Conservation (phyloP, 108 stramenopile species). For the Fragilariopsis cylindrus region DNA sequence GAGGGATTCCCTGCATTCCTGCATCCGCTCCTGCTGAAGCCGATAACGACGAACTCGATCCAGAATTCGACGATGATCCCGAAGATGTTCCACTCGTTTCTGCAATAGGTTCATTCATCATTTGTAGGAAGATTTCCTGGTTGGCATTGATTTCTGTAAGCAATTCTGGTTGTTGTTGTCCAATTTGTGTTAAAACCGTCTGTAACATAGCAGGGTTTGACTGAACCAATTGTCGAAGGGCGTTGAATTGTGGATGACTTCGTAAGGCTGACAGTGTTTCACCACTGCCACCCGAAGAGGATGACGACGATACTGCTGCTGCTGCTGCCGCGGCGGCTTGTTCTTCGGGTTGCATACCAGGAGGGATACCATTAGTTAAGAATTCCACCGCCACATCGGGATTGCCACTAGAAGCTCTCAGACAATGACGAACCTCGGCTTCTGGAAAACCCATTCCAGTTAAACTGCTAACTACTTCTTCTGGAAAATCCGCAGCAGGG, state of each 20-base stretch:
- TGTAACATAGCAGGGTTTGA: conserved; percentile 89
- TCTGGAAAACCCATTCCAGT: conserved; percentile 87
- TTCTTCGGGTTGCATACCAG: conserved; percentile 45
- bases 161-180: conserved; percentile 90
- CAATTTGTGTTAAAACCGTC: conserved; percentile 88
- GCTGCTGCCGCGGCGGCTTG: conserved; percentile 33
- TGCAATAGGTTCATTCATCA: conserved; percentile 97
- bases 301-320: conserved; percentile 29
- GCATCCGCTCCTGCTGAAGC: conserved; percentile 29
- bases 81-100: conserved; percentile 42
- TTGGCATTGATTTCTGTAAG: conserved; percentile 91
- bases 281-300: conserved; percentile 24
- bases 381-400: conserved; percentile 96
- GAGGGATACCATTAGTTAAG: conserved; percentile 96
- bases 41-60: conserved; percentile 34
- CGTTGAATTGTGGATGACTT: conserved; percentile 94
- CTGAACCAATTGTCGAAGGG: conserved; percentile 89
- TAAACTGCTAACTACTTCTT: conserved; percentile 74
- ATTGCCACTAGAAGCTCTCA: conserved; percentile 94
- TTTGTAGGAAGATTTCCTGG: conserved; percentile 89
- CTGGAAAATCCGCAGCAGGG: conserved; percentile 48
- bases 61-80: conserved; percentile 32
- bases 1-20: conserved; percentile 35
- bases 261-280: conserved; percentile 82
- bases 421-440: conserved; percentile 80